A percentile compares a stretch with the other conserved stretches of the same genome.
Evolutionary conservation across 225 moss, liverwort and hornwort genomes (phyloP).

Genomic region (Antitrichia curtipendula): DNA sequence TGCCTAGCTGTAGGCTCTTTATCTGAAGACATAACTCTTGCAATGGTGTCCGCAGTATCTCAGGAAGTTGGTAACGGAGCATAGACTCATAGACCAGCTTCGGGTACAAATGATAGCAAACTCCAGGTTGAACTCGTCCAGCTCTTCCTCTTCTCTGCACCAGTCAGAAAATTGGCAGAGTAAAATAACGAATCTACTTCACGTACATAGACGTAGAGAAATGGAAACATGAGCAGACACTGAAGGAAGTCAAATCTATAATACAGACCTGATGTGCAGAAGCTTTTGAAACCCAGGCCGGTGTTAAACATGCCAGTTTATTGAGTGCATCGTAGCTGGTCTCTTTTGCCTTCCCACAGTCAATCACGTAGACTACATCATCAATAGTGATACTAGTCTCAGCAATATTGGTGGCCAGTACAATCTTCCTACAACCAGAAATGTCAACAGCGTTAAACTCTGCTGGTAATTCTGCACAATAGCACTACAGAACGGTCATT

Average conservation of each 20-base stretch:
- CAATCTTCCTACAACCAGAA: slow-evolving; percentile 78
- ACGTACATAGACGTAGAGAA: not conserved
- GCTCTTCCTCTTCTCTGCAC: slow-evolving; percentile 93
- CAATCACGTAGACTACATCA: slow-evolving; percentile 96
- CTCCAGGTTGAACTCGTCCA: slow-evolving; percentile 86
- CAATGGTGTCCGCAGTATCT: slow-evolving; percentile 92
- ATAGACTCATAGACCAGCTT: slow-evolving; percentile 84
- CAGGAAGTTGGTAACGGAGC: slow-evolving; percentile 92
- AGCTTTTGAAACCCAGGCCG: slow-evolving; percentile 94
- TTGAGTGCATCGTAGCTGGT: slow-evolving; percentile 98
- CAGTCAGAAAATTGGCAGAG: not conserved
- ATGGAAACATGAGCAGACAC: not conserved
- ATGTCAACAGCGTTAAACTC: not conserved
- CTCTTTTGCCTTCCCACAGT: slow-evolving; percentile 98
- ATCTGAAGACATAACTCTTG: slow-evolving; percentile 98
- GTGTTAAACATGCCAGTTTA: slow-evolving; percentile 86
- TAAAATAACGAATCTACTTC: not conserved
- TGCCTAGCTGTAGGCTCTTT: slow-evolving; percentile 75
- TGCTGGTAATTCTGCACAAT: not conserved
- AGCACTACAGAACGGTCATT: not conserved
- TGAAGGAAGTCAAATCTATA: not conserved
- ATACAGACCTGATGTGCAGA: slow-evolving; percentile 93
- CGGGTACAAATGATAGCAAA: slow-evolving; percentile 96
- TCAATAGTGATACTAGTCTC: slow-evolving; percentile 99
- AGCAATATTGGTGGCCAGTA: slow-evolving; percentile 95